Conservation (phyloP, 768 basidiomycete species). For the Coprinellus micaceus region DNA sequence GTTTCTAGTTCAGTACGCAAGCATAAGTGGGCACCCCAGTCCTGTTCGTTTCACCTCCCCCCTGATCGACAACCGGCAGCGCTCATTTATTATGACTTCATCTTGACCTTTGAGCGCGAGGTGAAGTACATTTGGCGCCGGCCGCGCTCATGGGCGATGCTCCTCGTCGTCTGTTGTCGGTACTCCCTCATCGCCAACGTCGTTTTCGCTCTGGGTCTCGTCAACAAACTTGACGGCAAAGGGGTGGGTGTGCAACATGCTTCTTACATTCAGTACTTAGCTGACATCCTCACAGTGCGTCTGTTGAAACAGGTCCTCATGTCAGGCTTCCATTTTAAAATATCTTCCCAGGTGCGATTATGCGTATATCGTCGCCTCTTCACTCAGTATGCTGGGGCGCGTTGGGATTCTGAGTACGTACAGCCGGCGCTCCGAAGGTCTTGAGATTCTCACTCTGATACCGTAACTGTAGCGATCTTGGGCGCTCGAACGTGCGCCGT, state of each 20-base stretch:
- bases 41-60: too few species aligned
- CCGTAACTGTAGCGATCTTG: constrained; percentile 1
- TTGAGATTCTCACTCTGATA: neutral
- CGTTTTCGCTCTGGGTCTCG: constrained; percentile 1
- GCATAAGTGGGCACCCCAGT: neutral
- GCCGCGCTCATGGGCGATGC: neutral
- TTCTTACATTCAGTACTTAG: neutral
- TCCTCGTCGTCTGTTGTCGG: constrained; percentile 9
- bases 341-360: constrained; percentile 5
- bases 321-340: neutral
- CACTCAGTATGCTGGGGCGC: constrained; percentile 4
- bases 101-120: constrained; percentile 12
- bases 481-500: constrained; percentile 7
- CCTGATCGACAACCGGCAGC: too few species aligned
- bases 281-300: neutral
- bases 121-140: constrained; percentile 9
- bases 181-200: constrained; percentile 6
- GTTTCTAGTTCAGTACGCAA: neutral
- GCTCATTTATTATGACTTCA: constrained; percentile 10
- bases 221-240: neutral
- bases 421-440: neutral
- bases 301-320: too few species aligned
- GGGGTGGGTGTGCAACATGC: constrained; percentile 1
- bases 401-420: constrained; percentile 9
- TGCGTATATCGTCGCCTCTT: constrained; percentile 2